Evolutionary conservation across 129 eudicot genomes (phyloP).

Genomic region (Flaveria linearis): DNA sequence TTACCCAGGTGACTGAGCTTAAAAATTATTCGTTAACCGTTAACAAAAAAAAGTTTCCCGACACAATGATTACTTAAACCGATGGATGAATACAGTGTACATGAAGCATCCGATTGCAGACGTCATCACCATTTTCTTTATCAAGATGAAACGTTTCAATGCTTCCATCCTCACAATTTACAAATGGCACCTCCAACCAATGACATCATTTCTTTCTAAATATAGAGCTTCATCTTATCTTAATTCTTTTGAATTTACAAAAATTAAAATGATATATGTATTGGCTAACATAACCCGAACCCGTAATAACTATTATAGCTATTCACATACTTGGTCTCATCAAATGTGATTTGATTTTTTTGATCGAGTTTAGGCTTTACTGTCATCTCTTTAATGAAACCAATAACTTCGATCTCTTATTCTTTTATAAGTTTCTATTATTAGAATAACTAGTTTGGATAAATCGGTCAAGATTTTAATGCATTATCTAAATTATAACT

Average conservation of each 20-base stretch:
- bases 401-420: not conserved
- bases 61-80: not conserved
- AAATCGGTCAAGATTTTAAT: not conserved
- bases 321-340: too few relatives aligned
- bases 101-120: not conserved
- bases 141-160: slow-evolving; percentile 17
- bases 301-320: too few relatives aligned
- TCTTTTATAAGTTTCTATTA: not conserved
- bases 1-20: too few relatives aligned
- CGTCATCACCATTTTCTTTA: not conserved
- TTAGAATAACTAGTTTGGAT: not conserved
- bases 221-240: not conserved
- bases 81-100: not conserved
- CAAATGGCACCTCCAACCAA: slow-evolving; percentile 25
- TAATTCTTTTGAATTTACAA: not conserved
- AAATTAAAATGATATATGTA: not conserved
- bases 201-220: slow-evolving; percentile 14
- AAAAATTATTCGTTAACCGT: too few relatives aligned
- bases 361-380: too few relatives aligned
- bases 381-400: not conserved
- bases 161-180: slow-evolving; percentile 37
- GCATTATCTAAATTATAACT: not conserved
- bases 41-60: not conserved
- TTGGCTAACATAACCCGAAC: not conserved
- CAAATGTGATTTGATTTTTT: too few relatives aligned